Evolutionary conservation across 371 early-diverging fungal genomes (phyloP).

Genomic region (Lichtheimia ornata): DNA sequence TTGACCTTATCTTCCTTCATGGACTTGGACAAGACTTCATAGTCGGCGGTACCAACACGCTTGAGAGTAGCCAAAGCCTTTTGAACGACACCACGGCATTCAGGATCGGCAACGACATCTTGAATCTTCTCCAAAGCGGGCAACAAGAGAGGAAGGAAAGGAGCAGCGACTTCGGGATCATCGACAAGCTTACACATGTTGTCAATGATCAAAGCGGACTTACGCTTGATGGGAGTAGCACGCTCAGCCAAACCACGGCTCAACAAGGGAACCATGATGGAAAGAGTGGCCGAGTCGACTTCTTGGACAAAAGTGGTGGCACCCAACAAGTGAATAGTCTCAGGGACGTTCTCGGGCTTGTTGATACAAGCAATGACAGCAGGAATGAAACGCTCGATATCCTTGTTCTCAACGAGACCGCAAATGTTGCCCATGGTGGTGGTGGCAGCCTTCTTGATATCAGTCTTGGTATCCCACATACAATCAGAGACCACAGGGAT

Average conservation of each 20-base stretch:
- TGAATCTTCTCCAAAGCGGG: conserved; percentile 77
- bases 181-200: conserved; percentile 86
- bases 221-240: conserved; percentile 70
- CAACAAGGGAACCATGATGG: conserved; percentile 83
- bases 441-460: conserved; percentile 57
- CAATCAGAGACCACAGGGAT: conserved; percentile 73
- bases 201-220: conserved; percentile 81
- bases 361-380: conserved; percentile 65
- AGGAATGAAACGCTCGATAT: conserved; percentile 67
- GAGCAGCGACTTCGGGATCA: conserved; percentile 78
- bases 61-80: conserved; percentile 49
- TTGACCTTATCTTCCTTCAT: conserved; percentile 50
- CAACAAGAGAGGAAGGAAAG: conserved; percentile 79
- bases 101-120: conserved; percentile 82
- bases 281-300: conserved; percentile 78
- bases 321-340: conserved; percentile 66
- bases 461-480: conserved; percentile 75
- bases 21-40: conserved; percentile 38
- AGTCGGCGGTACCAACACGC: conserved; percentile 37
- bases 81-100: conserved; percentile 69
- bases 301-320: conserved; percentile 79
- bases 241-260: conserved; percentile 74
- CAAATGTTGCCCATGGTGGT: conserved; percentile 57
- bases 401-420: conserved; percentile 61
- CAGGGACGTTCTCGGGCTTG: conserved; percentile 66